A percentile compares a stretch with the other conserved stretches of the same genome.
These are phyloP conservation scores for Candida glaebosa DNA, from an alignment of 805 yeast species.

Conservation along the genomic window DNA sequence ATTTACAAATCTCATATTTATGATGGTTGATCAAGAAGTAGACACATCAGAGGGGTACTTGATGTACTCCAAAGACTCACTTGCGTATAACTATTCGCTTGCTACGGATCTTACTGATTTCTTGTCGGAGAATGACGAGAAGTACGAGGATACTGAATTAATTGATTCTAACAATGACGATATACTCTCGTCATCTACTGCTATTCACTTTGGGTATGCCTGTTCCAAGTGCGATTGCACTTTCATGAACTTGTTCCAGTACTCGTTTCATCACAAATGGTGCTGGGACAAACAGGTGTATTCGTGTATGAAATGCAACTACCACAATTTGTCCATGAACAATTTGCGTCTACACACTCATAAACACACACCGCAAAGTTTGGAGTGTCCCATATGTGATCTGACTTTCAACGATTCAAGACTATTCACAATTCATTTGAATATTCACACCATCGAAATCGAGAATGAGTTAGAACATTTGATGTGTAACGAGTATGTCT, in stretches of 20 bases:
- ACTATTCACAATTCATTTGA: conserved; percentile 7
- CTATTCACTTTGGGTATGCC: background rate
- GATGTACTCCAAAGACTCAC: background rate
- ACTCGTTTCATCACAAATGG: conserved; percentile 8
- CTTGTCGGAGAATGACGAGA: background rate
- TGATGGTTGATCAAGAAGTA: background rate
- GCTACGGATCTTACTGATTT: background rate
- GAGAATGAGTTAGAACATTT: conserved; percentile 5
- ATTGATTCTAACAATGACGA: background rate
- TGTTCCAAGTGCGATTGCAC: conserved; percentile 7
- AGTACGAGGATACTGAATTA: background rate
- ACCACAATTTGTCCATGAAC: background rate
- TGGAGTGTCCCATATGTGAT: conserved; percentile 7
- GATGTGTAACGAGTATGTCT: background rate
- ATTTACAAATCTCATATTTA: background rate
- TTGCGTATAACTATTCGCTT: background rate
- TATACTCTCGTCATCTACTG: background rate
- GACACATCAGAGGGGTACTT: background rate
- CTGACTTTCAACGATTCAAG: conserved; percentile 2
- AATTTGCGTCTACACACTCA: conserved; percentile 7
- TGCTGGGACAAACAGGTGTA: conserved; percentile 2
- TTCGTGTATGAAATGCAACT: conserved; percentile 7
- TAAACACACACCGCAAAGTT: conserved; percentile 1
- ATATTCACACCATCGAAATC: conserved; percentile 7
- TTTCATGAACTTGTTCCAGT: conserved; percentile 1